Conservation (phyloP, 352 stramenopile species). For the Pythium aquatile region DNA sequence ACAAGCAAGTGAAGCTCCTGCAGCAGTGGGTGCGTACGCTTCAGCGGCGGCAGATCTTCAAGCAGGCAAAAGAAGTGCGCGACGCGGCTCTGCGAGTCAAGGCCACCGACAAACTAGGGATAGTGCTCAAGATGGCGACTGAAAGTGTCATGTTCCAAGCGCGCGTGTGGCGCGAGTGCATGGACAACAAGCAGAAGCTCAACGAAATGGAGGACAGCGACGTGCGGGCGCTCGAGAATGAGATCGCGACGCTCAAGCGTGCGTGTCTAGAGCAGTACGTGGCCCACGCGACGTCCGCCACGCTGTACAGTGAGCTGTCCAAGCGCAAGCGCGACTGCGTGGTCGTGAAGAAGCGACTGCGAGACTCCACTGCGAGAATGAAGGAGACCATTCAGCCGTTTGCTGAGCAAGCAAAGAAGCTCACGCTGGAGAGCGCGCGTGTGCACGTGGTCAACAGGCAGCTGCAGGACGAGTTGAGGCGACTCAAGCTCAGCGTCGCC, state of each 20-base stretch:
- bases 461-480: conserved; percentile 51
- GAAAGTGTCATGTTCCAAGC: conserved; percentile 63
- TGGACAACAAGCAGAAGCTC: conserved; percentile 47
- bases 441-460: conserved; percentile 48
- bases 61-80: conserved; percentile 30
- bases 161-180: conserved; percentile 63
- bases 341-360: conserved; percentile 25
- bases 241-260: conserved; percentile 47
- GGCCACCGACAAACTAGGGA: conserved; percentile 37
- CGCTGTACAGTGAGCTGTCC: conserved; percentile 34
- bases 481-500: conserved; percentile 34
- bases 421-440: conserved; percentile 52
- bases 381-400: conserved; percentile 65
- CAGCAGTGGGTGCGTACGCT: conserved; percentile 68
- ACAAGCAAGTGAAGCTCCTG: conserved; percentile 38
- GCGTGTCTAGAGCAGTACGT: conserved; percentile 46
- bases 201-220: conserved; percentile 43
- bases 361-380: conserved; percentile 31
- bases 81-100: conserved; percentile 20
- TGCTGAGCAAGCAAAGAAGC: conserved; percentile 50
- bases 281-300: conserved; percentile 34
- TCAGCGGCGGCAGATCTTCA: conserved; percentile 57
- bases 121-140: conserved; percentile 31
- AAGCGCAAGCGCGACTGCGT: conserved; percentile 41
- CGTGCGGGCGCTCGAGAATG: conserved; percentile 35